Conservation (phyloP, 2,329 filamentous ascomycete species). For the Diplodia intermedia region DNA sequence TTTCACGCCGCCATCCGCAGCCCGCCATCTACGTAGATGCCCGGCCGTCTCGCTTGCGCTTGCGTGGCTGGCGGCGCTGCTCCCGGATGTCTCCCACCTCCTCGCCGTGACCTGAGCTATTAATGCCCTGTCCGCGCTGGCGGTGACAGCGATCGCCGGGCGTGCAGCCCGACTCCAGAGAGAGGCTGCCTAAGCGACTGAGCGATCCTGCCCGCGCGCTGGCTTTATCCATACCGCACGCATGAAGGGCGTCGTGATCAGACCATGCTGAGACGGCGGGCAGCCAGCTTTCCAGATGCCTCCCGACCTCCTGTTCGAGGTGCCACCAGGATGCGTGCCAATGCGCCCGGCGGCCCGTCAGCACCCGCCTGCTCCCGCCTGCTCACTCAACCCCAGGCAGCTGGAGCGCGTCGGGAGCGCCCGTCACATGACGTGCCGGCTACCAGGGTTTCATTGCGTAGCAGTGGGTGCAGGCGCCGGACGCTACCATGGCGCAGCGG, state of each 20-base stretch:
- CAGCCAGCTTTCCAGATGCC: not conserved
- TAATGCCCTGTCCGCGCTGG: slow-evolving; percentile 10
- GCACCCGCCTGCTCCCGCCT: not conserved
- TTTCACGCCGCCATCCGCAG: not conserved
- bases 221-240: slow-evolving; percentile 23
- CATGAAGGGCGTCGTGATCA: slow-evolving; percentile 8
- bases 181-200: slow-evolving; percentile 6
- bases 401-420: not conserved
- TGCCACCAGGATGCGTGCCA: slow-evolving; percentile 4
- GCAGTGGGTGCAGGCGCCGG: slow-evolving; percentile 13
- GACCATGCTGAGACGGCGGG: slow-evolving; percentile 23
- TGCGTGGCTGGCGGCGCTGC: slow-evolving; percentile 10
- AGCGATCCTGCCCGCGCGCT: slow-evolving; percentile 5
- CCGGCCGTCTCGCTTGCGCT: slow-evolving; percentile 12
- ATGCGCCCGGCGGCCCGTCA: not conserved
- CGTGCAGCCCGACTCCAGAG: not conserved
- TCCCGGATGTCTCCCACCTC: not conserved
- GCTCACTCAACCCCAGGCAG: not conserved
- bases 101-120: slow-evolving; percentile 23
- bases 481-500: slow-evolving; percentile 9
- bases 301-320: slow-evolving; percentile 4
- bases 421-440: slow-evolving; percentile 23
- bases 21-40: slow-evolving; percentile 18
- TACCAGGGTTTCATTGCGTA: slow-evolving; percentile 25
- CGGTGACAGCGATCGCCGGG: slow-evolving; percentile 13